Conservation (phyloP, 768 basidiomycete genomes). For the Boletus sensibilis region DNA sequence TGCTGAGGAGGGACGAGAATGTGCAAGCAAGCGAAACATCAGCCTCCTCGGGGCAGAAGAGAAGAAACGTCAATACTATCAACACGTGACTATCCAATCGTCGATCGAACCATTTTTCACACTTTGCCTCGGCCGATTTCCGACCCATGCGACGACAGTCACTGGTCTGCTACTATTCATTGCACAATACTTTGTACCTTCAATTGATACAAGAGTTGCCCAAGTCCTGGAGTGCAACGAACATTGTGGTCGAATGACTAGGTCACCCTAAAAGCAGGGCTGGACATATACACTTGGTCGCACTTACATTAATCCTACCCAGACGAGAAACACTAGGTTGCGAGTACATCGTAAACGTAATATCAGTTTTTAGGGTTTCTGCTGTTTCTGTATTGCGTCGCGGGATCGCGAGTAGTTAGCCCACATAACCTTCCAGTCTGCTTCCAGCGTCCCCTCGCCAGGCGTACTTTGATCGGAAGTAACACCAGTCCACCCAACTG, state of each 20-base stretch:
- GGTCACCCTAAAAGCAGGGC: background rate
- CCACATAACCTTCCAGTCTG: constrained; percentile 62
- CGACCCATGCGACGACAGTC: no score
- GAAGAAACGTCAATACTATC: background rate
- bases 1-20: background rate
- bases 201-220: background rate
- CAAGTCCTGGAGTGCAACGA: background rate
- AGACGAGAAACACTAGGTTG: background rate
- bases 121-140: no score
- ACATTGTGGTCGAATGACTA: background rate
- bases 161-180: no score
- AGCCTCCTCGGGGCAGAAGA: background rate
- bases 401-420: constrained; percentile 58
- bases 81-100: constrained; percentile 20
- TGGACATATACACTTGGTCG: background rate
- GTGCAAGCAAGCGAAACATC: constrained; percentile 16
- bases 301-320: background rate
- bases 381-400: constrained; percentile 18
- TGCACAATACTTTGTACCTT: no score
- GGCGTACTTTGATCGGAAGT: constrained; percentile 39
- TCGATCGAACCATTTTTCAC: no score
- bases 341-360: background rate
- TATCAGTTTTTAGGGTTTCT: background rate
- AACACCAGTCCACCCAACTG: constrained; percentile 65
- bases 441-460: constrained; percentile 52